Base-by-base conservation (phyloP, 768 basidiomycete species). In the Collybiopsis luxurians region DNA sequence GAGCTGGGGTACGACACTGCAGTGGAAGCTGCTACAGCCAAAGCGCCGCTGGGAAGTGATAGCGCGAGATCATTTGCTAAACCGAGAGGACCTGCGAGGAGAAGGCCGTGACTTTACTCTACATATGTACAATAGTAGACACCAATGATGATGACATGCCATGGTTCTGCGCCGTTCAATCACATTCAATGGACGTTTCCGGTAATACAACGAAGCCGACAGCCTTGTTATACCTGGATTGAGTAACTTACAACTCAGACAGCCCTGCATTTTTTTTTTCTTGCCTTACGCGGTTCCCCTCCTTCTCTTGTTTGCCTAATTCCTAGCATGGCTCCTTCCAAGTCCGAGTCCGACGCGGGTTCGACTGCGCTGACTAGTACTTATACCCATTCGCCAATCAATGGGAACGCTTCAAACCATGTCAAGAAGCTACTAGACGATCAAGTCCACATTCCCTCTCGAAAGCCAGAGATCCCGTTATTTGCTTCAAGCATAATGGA, bases 61-160 rank as follows among this genome's bases (percentile, higher is more conserved):
- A 75, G 74, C 57, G 74, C 73, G 56, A 79, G 78, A 57, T 67
- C 79, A 2, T 93, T 93, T 69, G 84, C 89, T 1, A 78, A 77
- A 59, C 90, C 90, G 17, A 84, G 75, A 64, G 88, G 86, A 0
- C 91, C 89, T 46, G 79, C 74, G 3, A 81, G 86, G 69, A 82
- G 75, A 68, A 75, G 77, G 39, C 75, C 62, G 69, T 57, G 15
- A n/a, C n/a, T 5, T 39, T 39, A 12, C 13, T 34, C 5, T n/a
- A 11, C 27, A 11, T 28, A 17, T 28, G 11, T 23, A 46, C 17
- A 46, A 26, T 26, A 26, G 23, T 46, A 38, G 36, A 7, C 36
- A 9, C 36, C 9, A 38, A 38, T 38, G 9, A 38, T 7, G 9
- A 38, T n/a, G n/a, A n/a, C n/a, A n/a, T n/a, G n/a, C n/a, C n/a